Percentiles rank a stretch among this genome's conserved stretches.
phyloP scores from a whole-genome alignment of 352 stramenopile genomes.

The Globisporangium viniferum region DNA sequence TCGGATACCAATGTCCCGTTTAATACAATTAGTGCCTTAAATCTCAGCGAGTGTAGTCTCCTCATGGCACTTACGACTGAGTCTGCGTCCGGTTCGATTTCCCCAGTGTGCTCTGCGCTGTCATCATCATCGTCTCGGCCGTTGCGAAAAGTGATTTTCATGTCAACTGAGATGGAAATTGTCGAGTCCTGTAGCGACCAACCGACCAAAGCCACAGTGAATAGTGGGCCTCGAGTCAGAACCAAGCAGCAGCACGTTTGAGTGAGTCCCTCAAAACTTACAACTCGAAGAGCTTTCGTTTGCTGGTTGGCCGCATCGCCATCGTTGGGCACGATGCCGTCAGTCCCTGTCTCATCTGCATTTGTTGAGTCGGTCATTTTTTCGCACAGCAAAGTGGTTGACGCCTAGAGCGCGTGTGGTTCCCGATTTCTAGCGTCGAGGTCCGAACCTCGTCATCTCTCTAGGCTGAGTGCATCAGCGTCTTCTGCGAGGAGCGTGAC shows the following conservation, averaged over 20 bases:
- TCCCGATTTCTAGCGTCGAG: neutral
- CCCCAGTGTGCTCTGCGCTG: neutral
- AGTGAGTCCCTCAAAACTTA: neutral
- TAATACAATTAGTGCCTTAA: neutral
- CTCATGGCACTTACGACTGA: neutral
- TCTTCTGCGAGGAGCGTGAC: neutral
- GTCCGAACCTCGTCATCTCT: neutral
- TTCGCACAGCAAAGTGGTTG: neutral
- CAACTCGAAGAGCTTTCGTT: neutral
- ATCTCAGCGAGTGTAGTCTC: neutral
- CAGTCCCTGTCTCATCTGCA: neutral
- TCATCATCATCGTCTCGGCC: neutral
- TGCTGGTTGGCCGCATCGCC: neutral
- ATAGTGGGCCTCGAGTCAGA: too few relatives aligned
- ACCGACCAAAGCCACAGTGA: neutral
- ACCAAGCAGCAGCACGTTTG: too few relatives aligned
- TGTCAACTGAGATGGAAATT: conserved; percentile 3
- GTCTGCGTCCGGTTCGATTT: neutral
- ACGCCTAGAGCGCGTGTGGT: neutral
- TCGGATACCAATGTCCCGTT: neutral
- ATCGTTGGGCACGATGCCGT: neutral
- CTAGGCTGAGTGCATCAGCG: neutral
- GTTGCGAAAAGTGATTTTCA: neutral
- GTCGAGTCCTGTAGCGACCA: conserved; percentile 5
- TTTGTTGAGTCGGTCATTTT: neutral